Base-by-base conservation (phyloP, 1,284 basidiomycete species). In the Pseudozyma sp. region DNA sequence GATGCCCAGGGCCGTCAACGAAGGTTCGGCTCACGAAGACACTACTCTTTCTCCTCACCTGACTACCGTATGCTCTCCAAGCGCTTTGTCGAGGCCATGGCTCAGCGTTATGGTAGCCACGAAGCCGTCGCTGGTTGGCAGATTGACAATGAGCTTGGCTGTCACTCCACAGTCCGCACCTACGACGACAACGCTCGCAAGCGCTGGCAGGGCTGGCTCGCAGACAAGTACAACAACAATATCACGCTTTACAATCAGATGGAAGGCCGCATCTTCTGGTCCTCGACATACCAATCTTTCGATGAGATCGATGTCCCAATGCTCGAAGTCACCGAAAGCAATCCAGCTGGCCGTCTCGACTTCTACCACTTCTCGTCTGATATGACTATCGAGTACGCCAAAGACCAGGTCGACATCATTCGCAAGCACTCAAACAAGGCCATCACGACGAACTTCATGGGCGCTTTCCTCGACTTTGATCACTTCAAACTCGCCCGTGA, bases 381-480 rank as follows among this genome's bases (percentile, higher is more conserved):
- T 50, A 71, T 76, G 57, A 59, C 70, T 25, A 67, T 70, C 62
- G 64, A 67, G 35, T 76, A 69, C 36, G 70, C 73, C 35, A 68
- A 72, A 50, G 70, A 66, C 21, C 69, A 71, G 44, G 61, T 59
- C 11, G 70, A 78, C 39, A 58, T 52, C 25, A 70, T 76, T 40
- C 68, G 76, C 38, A 47, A 59, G 51, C 43, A 77, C 67, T 63
- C 57, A 8, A 50, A 67, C 67, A 62, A 69, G 52, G 68, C 63
- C 5, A 73, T 78, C 66, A 76, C 76, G 4, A 76, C 76, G 51
- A 78, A 78, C 59, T 72, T 76, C 34, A 75, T 78, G 71, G 68
- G 68, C 14, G 67, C 50, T 14, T 71, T 69, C 50, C 52, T 73
- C 43, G 68, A 75, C 59, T 77, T 70, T 54, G 75, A 75, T 35